Evolutionary conservation across 225 moss, liverwort and hornwort species (phyloP).

Genomic region (Marchantia polymorpha): DNA sequence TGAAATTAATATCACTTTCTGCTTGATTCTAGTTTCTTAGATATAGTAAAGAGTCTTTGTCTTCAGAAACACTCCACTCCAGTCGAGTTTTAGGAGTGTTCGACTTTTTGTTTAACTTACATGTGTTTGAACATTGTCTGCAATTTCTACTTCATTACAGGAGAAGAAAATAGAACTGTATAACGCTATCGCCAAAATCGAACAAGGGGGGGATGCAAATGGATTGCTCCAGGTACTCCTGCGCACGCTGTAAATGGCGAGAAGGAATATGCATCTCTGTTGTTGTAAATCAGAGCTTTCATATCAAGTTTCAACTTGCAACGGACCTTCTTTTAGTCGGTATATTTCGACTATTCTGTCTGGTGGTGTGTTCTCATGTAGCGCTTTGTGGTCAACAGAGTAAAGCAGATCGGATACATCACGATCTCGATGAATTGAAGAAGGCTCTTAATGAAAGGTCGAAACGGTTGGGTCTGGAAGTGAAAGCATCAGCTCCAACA

Average conservation of each 20-base stretch:
- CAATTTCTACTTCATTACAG: constrained; percentile 27
- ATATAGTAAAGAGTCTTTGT: background rate
- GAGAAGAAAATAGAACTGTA: constrained; percentile 77
- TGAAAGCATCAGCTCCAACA: constrained; percentile 56
- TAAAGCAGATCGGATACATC: constrained; percentile 63
- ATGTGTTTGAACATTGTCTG: background rate
- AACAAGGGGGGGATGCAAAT: constrained; percentile 54
- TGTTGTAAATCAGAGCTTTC: background rate
- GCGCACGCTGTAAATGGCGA: background rate
- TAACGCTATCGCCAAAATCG: constrained; percentile 65
- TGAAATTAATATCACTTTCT: background rate
- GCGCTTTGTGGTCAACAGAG: constrained; percentile 32
- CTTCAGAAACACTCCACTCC: no score
- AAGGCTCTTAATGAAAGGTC: constrained; percentile 71
- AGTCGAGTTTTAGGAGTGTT: no score
- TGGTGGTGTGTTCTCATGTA: background rate
- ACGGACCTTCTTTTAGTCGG: background rate
- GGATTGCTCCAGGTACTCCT: constrained; percentile 50
- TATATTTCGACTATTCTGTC: background rate
- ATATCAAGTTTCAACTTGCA: background rate
- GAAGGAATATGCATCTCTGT: background rate
- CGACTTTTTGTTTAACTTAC: no score
- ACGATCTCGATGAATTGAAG: constrained; percentile 69
- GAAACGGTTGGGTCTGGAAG: constrained; percentile 53
- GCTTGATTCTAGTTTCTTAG: background rate